Percentiles rank a stretch among this genome's conserved stretches.
Evolutionary conservation across 23 red algal species (phyloP).

Genomic region (Gracilaria caudata): DNA sequence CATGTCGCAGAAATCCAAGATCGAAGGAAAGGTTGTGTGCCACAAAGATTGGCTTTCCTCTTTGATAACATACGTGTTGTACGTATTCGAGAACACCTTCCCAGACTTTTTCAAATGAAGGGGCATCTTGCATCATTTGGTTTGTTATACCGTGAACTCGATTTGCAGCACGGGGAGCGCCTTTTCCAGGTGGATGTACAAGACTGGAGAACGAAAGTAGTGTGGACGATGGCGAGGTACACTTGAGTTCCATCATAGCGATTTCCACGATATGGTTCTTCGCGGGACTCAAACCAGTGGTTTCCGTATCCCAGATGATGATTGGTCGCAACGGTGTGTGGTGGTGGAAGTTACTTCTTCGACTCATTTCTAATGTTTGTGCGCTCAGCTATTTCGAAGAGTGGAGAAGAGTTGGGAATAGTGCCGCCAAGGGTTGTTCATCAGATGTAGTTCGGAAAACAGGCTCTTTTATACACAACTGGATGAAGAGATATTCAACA

Average conservation of each 20-base stretch:
- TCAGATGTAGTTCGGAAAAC: neutral
- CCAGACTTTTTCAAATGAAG: conserved; percentile 53
- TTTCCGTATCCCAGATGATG: conserved; percentile 53
- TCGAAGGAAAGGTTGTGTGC: conserved; percentile 56
- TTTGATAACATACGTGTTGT: neutral
- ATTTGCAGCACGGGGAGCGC: conserved; percentile 9
- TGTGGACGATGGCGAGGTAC: neutral
- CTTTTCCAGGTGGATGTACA: conserved; percentile 22
- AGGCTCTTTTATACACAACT: neutral
- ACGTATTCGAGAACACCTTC: conserved; percentile 24
- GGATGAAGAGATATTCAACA: neutral
- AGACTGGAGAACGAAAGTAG: conserved; percentile 28
- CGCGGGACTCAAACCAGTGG: conserved; percentile 31
- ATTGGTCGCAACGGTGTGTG: conserved; percentile 2
- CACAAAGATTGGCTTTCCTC: conserved; percentile 39
- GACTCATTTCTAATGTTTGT: conserved; percentile 15
- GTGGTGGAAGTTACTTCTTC: neutral
- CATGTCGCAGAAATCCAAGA: conserved; percentile 24
- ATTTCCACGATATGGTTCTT: conserved; percentile 60
- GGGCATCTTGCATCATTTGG: conserved; percentile 46
- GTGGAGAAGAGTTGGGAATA: neutral
- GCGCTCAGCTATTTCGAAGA: no score
- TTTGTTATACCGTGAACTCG: conserved; percentile 45
- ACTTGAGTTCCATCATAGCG: conserved; percentile 42
- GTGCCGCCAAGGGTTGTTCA: neutral